A percentile compares a stretch with the other conserved stretches of the same genome.
Conservation (phyloP, 768 basidiomycete genomes). For the Tulasnella sp. region DNA sequence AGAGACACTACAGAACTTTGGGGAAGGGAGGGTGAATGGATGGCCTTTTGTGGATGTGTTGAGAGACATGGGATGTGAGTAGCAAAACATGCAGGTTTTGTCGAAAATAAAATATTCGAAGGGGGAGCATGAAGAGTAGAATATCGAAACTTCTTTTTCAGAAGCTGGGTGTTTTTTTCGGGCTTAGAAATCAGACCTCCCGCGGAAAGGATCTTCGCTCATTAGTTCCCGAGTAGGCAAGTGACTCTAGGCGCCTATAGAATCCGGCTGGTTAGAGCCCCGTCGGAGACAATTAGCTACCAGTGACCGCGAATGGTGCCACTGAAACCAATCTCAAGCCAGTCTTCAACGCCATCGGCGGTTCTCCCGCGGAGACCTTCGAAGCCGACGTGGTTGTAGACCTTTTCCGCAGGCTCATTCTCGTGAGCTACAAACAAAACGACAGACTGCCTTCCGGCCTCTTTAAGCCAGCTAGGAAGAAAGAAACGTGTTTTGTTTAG, state of each 20-base stretch:
- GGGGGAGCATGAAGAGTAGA: neutral
- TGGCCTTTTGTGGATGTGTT: neutral
- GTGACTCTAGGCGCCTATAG: neutral
- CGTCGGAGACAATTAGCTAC: conserved; percentile 37
- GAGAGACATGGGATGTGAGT: neutral
- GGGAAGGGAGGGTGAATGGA: neutral
- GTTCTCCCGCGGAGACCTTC: conserved; percentile 45
- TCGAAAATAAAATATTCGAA: neutral
- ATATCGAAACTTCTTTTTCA: neutral
- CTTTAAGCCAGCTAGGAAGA: conserved; percentile 41
- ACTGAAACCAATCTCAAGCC: conserved; percentile 65
- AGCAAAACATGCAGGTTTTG: neutral
- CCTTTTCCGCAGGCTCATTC: conserved; percentile 50
- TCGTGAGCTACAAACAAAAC: conserved; percentile 63
- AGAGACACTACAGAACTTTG: neutral
- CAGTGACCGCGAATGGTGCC: conserved; percentile 57
- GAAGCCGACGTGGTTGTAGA: conserved; percentile 67
- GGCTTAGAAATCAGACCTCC: neutral
- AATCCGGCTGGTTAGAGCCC: neutral
- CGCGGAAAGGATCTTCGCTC: neutral
- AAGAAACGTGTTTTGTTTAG: conserved; percentile 19
- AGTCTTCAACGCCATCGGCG: conserved; percentile 43
- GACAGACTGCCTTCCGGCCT: conserved; percentile 48
- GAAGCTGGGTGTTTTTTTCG: neutral
- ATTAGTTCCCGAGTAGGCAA: neutral